These are phyloP conservation scores for Colletotrichum eremochloae DNA, from an alignment of 2,329 filamentous ascomycete genomes.

Conservation along the genomic window DNA sequence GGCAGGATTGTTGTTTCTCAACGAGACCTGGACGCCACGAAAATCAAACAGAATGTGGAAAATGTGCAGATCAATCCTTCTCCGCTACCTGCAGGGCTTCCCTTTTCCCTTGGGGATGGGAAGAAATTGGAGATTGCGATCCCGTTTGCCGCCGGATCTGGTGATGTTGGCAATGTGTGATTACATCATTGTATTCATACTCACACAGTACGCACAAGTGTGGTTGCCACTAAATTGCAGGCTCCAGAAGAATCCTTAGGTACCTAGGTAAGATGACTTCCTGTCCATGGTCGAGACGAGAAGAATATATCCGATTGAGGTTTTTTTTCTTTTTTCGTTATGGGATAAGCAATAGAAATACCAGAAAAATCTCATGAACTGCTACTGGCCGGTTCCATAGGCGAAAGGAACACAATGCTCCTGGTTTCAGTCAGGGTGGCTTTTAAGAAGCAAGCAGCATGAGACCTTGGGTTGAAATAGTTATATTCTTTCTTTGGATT, in stretches of 20 bases:
- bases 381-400: background rate
- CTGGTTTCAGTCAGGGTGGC: background rate
- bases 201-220: background rate
- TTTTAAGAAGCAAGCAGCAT: background rate
- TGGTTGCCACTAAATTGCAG: no score
- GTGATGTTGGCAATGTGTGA: background rate
- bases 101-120: background rate
- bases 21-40: background rate
- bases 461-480: background rate
- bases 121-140: background rate
- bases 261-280: background rate
- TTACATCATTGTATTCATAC: background rate
- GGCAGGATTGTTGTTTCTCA: background rate
- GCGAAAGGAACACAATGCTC: background rate
- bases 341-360: background rate
- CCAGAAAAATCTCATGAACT: background rate
- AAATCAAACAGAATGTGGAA: fast-evolving
- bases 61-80: no score
- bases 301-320: background rate
- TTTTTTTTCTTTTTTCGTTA: no score
- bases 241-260: background rate
- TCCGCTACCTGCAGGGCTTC: background rate
- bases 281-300: background rate
- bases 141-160: background rate
- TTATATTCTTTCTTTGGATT: no score